A percentile compares a stretch with the other conserved stretches of the same genome.
Evolutionary conservation across 352 stramenopile species (phyloP).

Genomic region (Globisporangium solare): DNA sequence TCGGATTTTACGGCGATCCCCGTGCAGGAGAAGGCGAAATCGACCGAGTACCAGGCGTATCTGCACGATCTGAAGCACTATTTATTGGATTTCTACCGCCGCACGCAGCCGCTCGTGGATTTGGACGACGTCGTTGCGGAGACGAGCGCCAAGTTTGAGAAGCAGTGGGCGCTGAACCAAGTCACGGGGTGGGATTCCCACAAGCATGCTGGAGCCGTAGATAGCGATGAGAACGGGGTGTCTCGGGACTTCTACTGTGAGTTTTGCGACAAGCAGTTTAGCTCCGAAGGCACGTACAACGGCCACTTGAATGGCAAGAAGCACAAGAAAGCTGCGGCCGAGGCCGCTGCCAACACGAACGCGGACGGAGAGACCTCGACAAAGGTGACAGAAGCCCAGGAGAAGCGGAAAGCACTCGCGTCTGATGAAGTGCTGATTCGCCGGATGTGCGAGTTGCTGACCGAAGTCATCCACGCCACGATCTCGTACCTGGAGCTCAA

Average conservation of each 20-base stretch:
- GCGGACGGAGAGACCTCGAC: conserved; percentile 4
- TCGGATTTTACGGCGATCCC: conserved; percentile 63
- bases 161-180: conserved; percentile 63
- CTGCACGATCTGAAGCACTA: conserved; percentile 74
- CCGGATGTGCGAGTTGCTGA: conserved; percentile 70
- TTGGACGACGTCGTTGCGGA: conserved; percentile 83
- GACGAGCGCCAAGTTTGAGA: conserved; percentile 79
- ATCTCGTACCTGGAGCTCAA: conserved; percentile 86
- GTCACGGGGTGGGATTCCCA: conserved; percentile 50
- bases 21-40: conserved; percentile 49
- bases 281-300: conserved; percentile 64
- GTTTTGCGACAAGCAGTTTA: conserved; percentile 70
- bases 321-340: conserved; percentile 57
- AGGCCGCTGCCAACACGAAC: conserved; percentile 4
- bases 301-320: conserved; percentile 75
- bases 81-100: conserved; percentile 83
- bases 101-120: conserved; percentile 85
- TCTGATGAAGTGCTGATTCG: conserved; percentile 73
- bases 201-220: conserved; percentile 3
- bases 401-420: conserved; percentile 45
- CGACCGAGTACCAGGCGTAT: conserved; percentile 59
- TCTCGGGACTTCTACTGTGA: conserved; percentile 42
- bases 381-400: conserved; percentile 7
- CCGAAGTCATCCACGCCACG: conserved; percentile 78
- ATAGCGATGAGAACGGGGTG: conserved; percentile 1